Percentiles rank a stretch among this genome's conserved stretches.
These are phyloP conservation scores for Aspergillus thermomutatus DNA, from an alignment of 2,329 filamentous ascomycete genomes.

Conservation along the genomic window DNA sequence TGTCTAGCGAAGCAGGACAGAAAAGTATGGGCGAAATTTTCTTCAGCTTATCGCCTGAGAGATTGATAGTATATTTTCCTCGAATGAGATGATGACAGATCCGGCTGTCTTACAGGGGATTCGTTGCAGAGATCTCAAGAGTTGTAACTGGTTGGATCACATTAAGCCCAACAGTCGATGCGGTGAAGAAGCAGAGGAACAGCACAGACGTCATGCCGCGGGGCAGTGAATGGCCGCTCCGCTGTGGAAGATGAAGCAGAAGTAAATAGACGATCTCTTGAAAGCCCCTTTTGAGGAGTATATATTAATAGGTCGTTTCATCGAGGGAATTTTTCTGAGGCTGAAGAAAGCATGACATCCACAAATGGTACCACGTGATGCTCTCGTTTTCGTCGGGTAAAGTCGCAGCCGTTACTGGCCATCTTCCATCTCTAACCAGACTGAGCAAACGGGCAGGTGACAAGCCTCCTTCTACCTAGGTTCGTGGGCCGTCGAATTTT, in stretches of 20 bases:
- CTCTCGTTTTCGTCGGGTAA: constrained; percentile 21
- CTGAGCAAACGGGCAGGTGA: not conserved
- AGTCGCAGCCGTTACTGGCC: constrained; percentile 10
- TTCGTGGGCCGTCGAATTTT: not conserved
- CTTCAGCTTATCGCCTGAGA: not conserved
- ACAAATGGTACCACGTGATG: constrained; percentile 16
- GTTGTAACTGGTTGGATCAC: constrained; percentile 16
- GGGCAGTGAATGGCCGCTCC: constrained; percentile 12
- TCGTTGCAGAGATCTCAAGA: constrained; percentile 1
- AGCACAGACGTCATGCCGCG: constrained; percentile 23
- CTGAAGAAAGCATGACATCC: constrained; percentile 1
- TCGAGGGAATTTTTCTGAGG: not conserved
- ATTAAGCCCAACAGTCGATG: constrained; percentile 18
- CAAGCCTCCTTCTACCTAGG: not conserved
- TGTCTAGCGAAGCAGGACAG: not conserved
- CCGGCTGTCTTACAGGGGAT: constrained; percentile 15
- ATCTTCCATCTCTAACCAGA: not conserved
- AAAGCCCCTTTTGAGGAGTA: not conserved
- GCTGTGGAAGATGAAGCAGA: not conserved
- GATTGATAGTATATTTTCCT: not conserved
- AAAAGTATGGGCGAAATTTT: not conserved
- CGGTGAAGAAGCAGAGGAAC: constrained; percentile 19
- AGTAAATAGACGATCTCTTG: not conserved
- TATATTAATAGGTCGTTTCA: not conserved
- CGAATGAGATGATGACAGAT: constrained; percentile 14